A percentile compares a stretch with the other conserved stretches of the same genome.
These are phyloP conservation scores for Yarrowia sp. DNA, from an alignment of 805 yeast species.

Conservation along the genomic window DNA sequence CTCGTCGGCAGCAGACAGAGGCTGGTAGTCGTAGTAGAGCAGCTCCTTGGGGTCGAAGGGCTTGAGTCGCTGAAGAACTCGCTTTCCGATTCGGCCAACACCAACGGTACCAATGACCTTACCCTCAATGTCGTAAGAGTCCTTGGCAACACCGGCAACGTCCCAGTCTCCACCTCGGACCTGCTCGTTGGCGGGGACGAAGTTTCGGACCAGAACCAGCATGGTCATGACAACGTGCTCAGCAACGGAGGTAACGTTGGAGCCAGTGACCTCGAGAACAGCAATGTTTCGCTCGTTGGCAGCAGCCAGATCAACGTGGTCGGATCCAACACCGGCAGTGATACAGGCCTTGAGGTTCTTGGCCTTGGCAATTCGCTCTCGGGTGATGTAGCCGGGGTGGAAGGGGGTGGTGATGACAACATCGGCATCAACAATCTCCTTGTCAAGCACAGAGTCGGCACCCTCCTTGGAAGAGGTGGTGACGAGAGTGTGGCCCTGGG, in stretches of 20 bases:
- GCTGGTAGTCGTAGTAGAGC: constrained; percentile 52
- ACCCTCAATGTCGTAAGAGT: constrained; percentile 45
- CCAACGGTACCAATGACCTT: constrained; percentile 60
- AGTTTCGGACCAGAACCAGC: constrained; percentile 53
- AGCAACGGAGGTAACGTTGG: constrained; percentile 57
- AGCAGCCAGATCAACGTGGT: constrained; percentile 48
- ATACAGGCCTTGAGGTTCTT: constrained; percentile 45
- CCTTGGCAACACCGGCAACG: constrained; percentile 47
- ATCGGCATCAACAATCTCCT: constrained; percentile 68
- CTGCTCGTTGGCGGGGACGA: constrained; percentile 44
- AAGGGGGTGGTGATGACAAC: constrained; percentile 79
- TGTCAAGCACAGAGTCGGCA: constrained; percentile 55
- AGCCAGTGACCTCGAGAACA: constrained; percentile 52
- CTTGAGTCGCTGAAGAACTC: constrained; percentile 50
- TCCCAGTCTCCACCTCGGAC: constrained; percentile 51
- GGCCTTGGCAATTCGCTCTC: constrained; percentile 48
- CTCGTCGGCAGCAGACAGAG: constrained; percentile 43
- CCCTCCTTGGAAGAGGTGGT: constrained; percentile 72
- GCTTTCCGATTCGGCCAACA: constrained; percentile 62
- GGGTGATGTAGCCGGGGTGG: constrained; percentile 73
- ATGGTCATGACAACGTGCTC: constrained; percentile 54
- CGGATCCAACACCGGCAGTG: constrained; percentile 62
- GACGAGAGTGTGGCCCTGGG: constrained; percentile 63
- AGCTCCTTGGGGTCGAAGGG: constrained; percentile 53
- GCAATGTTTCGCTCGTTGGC: constrained; percentile 46